These are phyloP conservation scores for Paxillus involutus DNA, from an alignment of 768 basidiomycete genomes.

Conservation along the genomic window DNA sequence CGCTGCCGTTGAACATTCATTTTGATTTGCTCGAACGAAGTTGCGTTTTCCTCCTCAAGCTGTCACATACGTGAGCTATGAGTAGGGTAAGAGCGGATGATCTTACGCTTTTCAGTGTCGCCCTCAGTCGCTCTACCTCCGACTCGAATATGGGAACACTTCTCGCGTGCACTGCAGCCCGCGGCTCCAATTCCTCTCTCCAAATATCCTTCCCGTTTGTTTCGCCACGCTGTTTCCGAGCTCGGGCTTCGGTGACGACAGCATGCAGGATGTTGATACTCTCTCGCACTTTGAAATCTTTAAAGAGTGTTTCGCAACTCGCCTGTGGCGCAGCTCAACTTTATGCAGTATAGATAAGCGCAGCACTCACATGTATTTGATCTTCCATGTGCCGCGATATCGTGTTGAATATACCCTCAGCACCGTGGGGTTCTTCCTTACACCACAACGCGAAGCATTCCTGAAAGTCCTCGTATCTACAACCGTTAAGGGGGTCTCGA, in stretches of 20 bases:
- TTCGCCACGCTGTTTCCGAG: conserved; percentile 46
- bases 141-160: conserved; percentile 57
- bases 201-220: conserved; percentile 55
- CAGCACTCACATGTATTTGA: conserved; percentile 42
- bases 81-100: neutral
- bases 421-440: conserved; percentile 63
- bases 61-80: conserved; percentile 22
- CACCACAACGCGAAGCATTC: conserved; percentile 69
- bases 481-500: neutral
- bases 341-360: neutral
- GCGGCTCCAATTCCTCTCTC: conserved; percentile 64
- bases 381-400: conserved; percentile 74
- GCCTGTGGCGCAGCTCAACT: conserved; percentile 40
- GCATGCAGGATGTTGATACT: conserved; percentile 71
- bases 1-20: conserved; percentile 45
- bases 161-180: conserved; percentile 58
- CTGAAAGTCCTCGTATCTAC: conserved; percentile 51
- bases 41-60: conserved; percentile 58
- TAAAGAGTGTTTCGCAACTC: conserved; percentile 68
- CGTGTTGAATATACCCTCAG: conserved; percentile 59
- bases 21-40: conserved; percentile 48
- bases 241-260: conserved; percentile 65
- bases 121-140: conserved; percentile 40
- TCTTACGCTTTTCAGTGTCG: conserved; percentile 37
- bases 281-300: conserved; percentile 63